Evolutionary conservation across 805 yeast genomes (phyloP), one percentile per base, ranked within the genome.

Genomic region (Spathaspora gorwiae): DNA sequence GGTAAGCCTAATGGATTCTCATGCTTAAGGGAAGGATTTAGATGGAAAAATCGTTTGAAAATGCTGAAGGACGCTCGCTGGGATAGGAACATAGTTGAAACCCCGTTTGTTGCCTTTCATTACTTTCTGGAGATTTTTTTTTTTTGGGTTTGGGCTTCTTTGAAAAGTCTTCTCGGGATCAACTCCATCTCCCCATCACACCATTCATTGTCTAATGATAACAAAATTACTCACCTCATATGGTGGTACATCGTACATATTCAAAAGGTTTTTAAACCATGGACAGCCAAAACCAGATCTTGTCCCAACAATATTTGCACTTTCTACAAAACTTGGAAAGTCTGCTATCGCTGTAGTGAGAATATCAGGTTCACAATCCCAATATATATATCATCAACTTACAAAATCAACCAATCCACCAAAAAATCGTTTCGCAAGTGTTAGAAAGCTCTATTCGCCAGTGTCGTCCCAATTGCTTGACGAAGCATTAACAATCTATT

Each of bases 271-370:
- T 19, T 19, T 19, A 19, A 19, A 19, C 5, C 32, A 29, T 11
- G 12, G 12, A 3, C 12, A 29, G 3, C 32, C 32, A 5, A 29
- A 29, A 29, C 3, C 9, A 3, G 12, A 29, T 29, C 37, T 31
- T n/a, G 47, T 32, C 19, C 84, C 94, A 8, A 94, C 99, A 0
- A 83, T 94, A 1, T 94, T 84, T 68, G 99, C 99, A 0, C 67
- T 90, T 13, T 88, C 98, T 0, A 92, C 98, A 0, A 81, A 85
- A 7, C 79, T 86, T 0, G 82, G 89, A 0, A 74, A 84, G 47
- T 78, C 97, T 0, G 99, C 97, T 0, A 81, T 94, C 24, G 96
- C 90, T 0, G 88, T 94, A 1, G 73, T 94, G 4, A 71, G 99
- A 40, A 68, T 90, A 0, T 81, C 96, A 1, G 99, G 99, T 0